These are phyloP conservation scores for Colletotrichum simmondsii DNA, from an alignment of 2,329 filamentous ascomycete species.

Conservation along the genomic window DNA sequence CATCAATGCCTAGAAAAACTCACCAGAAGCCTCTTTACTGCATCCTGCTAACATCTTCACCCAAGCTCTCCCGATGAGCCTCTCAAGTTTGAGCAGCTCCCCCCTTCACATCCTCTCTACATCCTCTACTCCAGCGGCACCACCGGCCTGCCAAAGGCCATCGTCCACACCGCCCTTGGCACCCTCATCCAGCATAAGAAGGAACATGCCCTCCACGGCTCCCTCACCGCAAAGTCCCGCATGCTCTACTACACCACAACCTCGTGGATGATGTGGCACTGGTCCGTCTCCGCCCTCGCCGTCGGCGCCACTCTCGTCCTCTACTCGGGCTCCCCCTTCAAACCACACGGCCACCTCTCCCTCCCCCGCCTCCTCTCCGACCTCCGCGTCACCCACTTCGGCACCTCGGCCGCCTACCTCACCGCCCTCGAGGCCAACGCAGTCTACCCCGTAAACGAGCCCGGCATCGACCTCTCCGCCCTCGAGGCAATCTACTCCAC, in stretches of 20 bases:
- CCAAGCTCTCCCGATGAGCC: conserved; percentile 51
- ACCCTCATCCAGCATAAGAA: conserved; percentile 98
- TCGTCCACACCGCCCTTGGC: conserved; percentile 90
- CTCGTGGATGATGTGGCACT: conserved; percentile 99
- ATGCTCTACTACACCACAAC: conserved; percentile 96
- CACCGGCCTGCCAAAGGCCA: conserved; percentile 88
- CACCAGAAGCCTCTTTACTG: background rate
- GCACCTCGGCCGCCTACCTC: conserved; percentile 93
- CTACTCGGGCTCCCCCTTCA: conserved; percentile 94
- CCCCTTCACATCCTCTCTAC: conserved; percentile 89
- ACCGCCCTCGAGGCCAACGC: conserved; percentile 86
- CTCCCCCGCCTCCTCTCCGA: conserved; percentile 86
- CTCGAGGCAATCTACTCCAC: conserved; percentile 93
- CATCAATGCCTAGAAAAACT: background rate
- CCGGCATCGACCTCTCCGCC: conserved; percentile 66
- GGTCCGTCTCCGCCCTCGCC: conserved; percentile 88
- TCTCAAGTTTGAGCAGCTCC: conserved; percentile 79
- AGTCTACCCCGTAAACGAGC: conserved; percentile 67
- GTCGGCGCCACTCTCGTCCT: conserved; percentile 85
- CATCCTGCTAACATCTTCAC: background rate
- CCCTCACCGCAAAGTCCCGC: conserved; percentile 76
- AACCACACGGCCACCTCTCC: conserved; percentile 80
- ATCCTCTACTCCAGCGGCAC: conserved; percentile 95
- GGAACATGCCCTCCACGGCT: conserved; percentile 89
- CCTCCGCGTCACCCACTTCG: conserved; percentile 89